Base-by-base conservation (phyloP, 768 basidiomycete species). In the Lactarius deliciosus region DNA sequence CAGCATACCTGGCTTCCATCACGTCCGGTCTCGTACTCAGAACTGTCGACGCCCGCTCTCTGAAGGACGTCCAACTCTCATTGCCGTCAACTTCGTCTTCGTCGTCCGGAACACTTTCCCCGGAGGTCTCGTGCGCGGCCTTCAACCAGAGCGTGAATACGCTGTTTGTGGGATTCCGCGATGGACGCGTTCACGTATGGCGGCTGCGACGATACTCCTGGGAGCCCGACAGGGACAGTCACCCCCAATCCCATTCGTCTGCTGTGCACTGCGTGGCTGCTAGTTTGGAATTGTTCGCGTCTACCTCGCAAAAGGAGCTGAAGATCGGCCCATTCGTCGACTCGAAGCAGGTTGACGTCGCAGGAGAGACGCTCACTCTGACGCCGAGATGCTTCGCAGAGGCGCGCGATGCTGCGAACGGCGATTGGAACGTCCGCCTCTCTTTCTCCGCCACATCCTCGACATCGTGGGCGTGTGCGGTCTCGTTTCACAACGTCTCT, bases 131-230 rank as follows among this genome's bases (percentile, higher is more conserved):
- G 25, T 67, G 66, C 16, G 66, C 61, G 7, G 34, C 50, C 22
- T 67, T 67, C 50, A 53, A 67, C 11, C 47, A n/a, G 20, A 56
- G 36, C 6, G 57, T 63, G 22, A 60, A 43, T 20, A 58, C 41
- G 3, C 30, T 67, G 13, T 63, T 63, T 25, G 66, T 67, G 5
- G 66, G 66, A 13, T 63, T 45, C 25, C 45, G 20, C 25, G 57
- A 63, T 38, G 66, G 66, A 18, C 61, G 62, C 41, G 43, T 67
- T 54, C 66, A 63, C 50, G 25, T 63, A 11, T 67, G 66, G 66
- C 54, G 38, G 20, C 20, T 53, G 50, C 61, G 18, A 15, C 57
- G 40, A 16, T 67, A 47, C 4, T 41, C 47, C 5, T 67, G 66
- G 66, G 66, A 67, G 40, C 50, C 66, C 7, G 66, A 67, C 41